Evolutionary conservation across 306 rosid genomes (phyloP).

Genomic region (Rubus idaeus): DNA sequence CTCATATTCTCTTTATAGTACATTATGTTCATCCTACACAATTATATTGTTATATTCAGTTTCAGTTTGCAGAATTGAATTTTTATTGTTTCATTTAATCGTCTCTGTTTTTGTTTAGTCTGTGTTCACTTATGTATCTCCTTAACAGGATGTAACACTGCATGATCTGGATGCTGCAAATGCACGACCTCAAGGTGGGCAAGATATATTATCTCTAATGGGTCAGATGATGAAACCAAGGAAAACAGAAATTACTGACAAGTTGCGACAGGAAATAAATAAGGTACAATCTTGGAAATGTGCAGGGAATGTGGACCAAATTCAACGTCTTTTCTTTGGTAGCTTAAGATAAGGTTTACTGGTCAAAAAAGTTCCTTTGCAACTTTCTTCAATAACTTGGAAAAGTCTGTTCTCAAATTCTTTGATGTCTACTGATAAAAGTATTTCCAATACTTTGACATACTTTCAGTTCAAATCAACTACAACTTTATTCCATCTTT

Average conservation of each 20-base stretch:
- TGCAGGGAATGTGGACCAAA: neutral
- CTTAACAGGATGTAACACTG: conserved; percentile 77
- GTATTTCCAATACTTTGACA: too few relatives aligned
- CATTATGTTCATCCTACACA: too few relatives aligned
- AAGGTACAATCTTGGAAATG: conserved; percentile 49
- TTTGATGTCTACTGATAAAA: too few relatives aligned
- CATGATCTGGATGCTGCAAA: conserved; percentile 91
- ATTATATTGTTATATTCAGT: neutral
- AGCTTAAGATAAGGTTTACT: neutral
- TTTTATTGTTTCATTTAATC: neutral
- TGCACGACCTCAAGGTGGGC: conserved; percentile 97
- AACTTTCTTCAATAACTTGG: too few relatives aligned
- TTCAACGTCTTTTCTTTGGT: conserved; percentile 14
- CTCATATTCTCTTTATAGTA: neutral
- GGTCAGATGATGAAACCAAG: conserved; percentile 99
- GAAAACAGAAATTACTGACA: conserved; percentile 93
- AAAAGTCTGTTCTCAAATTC: too few relatives aligned
- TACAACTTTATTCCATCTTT: too few relatives aligned
- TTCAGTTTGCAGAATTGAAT: neutral
- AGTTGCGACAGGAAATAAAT: conserved; percentile 84
- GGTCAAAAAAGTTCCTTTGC: neutral
- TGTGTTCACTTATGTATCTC: neutral
- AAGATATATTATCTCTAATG: conserved; percentile 91
- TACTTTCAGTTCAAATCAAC: too few relatives aligned
- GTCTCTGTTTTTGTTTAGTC: conserved; percentile 14